A percentile compares a stretch with the other conserved stretches of the same genome.
These are phyloP conservation scores for Arachnomyces sp. DNA, from an alignment of 2,329 filamentous ascomycete species.

Conservation along the genomic window DNA sequence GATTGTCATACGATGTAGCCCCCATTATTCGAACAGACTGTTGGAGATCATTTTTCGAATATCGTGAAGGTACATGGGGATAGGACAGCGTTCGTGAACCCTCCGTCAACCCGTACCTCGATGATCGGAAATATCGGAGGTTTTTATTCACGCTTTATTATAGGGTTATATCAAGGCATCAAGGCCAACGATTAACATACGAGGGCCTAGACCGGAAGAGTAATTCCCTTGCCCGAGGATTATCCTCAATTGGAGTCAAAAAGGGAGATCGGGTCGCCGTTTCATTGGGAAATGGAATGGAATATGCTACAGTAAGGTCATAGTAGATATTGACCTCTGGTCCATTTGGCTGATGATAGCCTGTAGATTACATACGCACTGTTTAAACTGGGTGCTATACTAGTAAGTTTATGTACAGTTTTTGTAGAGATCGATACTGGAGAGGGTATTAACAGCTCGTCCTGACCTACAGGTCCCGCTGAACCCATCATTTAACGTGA, in stretches of 20 bases:
- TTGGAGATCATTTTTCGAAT: conserved; percentile 38
- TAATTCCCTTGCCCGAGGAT: conserved; percentile 63
- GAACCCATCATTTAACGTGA: conserved; percentile 78
- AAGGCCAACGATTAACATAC: conserved; percentile 63
- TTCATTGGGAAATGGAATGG: conserved; percentile 73
- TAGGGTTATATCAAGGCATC: conserved; percentile 52
- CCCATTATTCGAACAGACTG: conserved; percentile 39
- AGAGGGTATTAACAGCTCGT: conserved; percentile 4
- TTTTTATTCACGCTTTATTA: not conserved
- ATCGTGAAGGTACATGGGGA: conserved; percentile 38
- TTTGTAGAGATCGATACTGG: not conserved
- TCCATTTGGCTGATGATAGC: conserved; percentile 1
- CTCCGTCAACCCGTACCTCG: not conserved
- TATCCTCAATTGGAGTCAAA: conserved; percentile 61
- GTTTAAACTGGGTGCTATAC: conserved; percentile 87
- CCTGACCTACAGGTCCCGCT: conserved; percentile 57
- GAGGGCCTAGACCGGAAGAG: conserved; percentile 64
- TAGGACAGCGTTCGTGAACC: conserved; percentile 45
- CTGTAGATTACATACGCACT: conserved; percentile 63
- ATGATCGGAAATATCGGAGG: conserved; percentile 2
- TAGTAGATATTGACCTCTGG: not conserved
- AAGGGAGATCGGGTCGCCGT: conserved; percentile 82
- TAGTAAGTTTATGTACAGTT: conserved; percentile 43
- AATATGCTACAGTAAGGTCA: conserved; percentile 62
- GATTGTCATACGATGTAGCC: conserved; percentile 22